Base-by-base conservation (phyloP, 306 rosid species). In the Cyamopsis tetragonoloba region DNA sequence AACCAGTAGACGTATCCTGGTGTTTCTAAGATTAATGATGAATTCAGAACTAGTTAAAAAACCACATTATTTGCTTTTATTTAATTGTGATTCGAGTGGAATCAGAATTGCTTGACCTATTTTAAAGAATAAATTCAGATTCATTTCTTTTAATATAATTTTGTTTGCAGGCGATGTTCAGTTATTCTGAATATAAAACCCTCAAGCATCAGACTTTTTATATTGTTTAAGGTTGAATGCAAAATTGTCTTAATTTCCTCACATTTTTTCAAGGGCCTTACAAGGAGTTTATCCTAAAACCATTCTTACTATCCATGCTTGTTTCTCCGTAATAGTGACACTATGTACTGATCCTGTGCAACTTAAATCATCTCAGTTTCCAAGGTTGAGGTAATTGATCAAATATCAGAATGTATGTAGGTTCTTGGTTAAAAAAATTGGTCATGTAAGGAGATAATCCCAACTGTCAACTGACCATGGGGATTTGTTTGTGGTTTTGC, bases 141-240 rank as follows among this genome's bases (percentile, higher is more conserved):
- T 13, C 22, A 18, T 8, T 3, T 41, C 1, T 9, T 57, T 38
- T 50, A 37, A 70, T 35, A 6, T 65, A 20, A 6, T 22, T 68
- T 28, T 56, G 8, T 41, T 17, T 72, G 73, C 74, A 81, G 85
- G 70, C 72, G 49, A 37, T 51, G 71, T 56, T 68, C 48, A 14
- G 47, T 55, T 48, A 22, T 60, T 48, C 28, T 41, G 43, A 50
- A 59, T 59, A 11, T 27, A 17, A 23, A 13, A 53, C 24, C 13
- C 15, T 49, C n/a, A 22, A 24, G 66, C 30, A 23, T 62, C 31
- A 66, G 44, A 14, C 35, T 64, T 50, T 39, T 70, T 24, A 20
- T 61, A 44, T 37, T 14, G 8, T 39, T 53, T 17, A 44, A 54
- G 27, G 50, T 20, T 61, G 72, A 54, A 53, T 35, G 44, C 17